Conservation (phyloP, 2,329 filamentous ascomycete species). For the Xylaria sp. region DNA sequence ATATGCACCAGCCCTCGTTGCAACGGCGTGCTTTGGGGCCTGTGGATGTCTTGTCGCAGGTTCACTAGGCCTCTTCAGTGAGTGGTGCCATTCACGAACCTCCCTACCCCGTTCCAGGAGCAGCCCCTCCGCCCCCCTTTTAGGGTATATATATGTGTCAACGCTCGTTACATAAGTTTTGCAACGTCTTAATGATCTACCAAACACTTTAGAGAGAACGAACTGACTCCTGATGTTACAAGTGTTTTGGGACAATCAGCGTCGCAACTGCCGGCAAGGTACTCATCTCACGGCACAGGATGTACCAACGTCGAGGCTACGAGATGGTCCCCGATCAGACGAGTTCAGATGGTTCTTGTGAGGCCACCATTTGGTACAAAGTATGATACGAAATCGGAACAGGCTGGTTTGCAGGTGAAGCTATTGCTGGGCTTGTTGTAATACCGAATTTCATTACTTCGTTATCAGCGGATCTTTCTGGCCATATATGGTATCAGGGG, state of each 20-base stretch:
- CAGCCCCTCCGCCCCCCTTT: too few relatives aligned
- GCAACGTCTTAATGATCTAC: too few relatives aligned
- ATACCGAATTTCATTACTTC: not conserved
- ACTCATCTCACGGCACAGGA: slow-evolving; percentile 57
- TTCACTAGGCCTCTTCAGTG: slow-evolving; percentile 62
- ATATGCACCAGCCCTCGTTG: slow-evolving; percentile 67
- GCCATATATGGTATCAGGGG: not conserved
- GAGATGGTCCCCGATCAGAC: slow-evolving; percentile 54
- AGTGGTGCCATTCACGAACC: too few relatives aligned
- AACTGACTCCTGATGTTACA: too few relatives aligned
- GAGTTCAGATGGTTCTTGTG: slow-evolving; percentile 63
- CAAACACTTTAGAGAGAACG: too few relatives aligned
- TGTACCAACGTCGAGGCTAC: slow-evolving; percentile 58
- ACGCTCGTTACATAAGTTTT: too few relatives aligned
- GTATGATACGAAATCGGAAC: too few relatives aligned
- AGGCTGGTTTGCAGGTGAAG: too few relatives aligned
- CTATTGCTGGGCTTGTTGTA: not conserved
- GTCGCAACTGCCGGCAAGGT: slow-evolving; percentile 60
- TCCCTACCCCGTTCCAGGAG: too few relatives aligned
- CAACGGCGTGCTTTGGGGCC: slow-evolving; percentile 66
- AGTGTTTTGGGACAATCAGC: slow-evolving; percentile 67
- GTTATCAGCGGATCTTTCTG: not conserved
- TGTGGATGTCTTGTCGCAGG: slow-evolving; percentile 58
- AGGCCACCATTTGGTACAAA: too few relatives aligned
- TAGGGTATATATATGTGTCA: too few relatives aligned